Evolutionary conservation across 2,329 filamentous ascomycete genomes (phyloP).

Genomic region (Aureobasidium melanogenum): DNA sequence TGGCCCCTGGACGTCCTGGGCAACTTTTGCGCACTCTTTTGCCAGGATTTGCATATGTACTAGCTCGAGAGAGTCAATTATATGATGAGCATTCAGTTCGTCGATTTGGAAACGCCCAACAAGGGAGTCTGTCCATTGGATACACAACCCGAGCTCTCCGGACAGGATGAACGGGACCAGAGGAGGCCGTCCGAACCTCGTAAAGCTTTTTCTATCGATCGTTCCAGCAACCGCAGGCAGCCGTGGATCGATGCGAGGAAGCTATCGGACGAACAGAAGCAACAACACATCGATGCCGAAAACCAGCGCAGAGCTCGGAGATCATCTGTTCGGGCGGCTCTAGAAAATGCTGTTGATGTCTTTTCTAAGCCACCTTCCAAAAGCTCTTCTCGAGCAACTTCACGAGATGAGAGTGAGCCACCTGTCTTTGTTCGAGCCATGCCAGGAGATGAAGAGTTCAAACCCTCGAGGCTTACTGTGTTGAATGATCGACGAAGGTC

Average conservation of each 20-base stretch:
- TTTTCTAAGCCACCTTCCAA: neutral
- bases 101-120: neutral
- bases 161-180: neutral
- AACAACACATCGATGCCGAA: slow-evolving; percentile 6
- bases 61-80: neutral
- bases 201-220: neutral
- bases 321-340: neutral
- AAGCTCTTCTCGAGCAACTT: neutral
- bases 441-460: slow-evolving; percentile 5
- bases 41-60: neutral
- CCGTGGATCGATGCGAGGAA: slow-evolving; percentile 8
- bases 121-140: neutral
- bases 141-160: neutral
- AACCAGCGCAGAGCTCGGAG: neutral
- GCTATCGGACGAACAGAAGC: slow-evolving; percentile 1
- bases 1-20: neutral
- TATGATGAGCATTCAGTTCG: neutral
- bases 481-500: slow-evolving; percentile 1
- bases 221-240: neutral
- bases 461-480: neutral
- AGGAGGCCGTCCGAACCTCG: neutral
- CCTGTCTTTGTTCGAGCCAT: neutral
- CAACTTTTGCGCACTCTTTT: neutral
- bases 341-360: neutral
- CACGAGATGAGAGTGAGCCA: neutral